phyloP scores from a whole-genome alignment of 2,329 filamentous ascomycete genomes.

The Neofusicoccum parvum region DNA sequence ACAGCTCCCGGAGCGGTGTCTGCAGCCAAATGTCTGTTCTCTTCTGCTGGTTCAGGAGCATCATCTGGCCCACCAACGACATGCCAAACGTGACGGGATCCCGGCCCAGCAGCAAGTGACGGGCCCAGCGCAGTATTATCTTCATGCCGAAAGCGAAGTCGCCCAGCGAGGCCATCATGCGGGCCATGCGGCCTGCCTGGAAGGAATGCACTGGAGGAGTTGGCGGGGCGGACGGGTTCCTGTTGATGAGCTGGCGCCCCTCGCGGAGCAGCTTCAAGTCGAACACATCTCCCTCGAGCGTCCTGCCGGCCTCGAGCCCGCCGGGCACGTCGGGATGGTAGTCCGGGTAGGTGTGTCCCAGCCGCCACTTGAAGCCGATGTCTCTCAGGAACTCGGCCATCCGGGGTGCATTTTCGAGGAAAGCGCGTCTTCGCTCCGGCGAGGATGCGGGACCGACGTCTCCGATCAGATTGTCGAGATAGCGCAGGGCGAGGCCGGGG shows the following conservation, averaged over 20 bases:
- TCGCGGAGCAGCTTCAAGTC: slow-evolving; percentile 31
- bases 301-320: slow-evolving; percentile 24
- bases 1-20: slow-evolving; percentile 22
- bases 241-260: slow-evolving; percentile 23
- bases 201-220: neutral
- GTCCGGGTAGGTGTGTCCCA: slow-evolving; percentile 33
- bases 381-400: slow-evolving; percentile 36
- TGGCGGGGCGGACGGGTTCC: slow-evolving; percentile 1
- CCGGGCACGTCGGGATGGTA: slow-evolving; percentile 34
- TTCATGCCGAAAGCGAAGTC: neutral
- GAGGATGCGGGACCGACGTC: slow-evolving; percentile 30
- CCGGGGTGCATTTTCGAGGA: slow-evolving; percentile 33
- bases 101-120: neutral
- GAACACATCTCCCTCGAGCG: slow-evolving; percentile 33
- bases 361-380: slow-evolving; percentile 32
- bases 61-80: slow-evolving; percentile 25
- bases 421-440: slow-evolving; percentile 30
- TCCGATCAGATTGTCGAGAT: neutral
- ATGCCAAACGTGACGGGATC: slow-evolving; percentile 26
- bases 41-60: slow-evolving; percentile 22
- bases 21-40: slow-evolving; percentile 21
- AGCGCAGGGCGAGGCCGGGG: neutral
- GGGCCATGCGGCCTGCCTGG: neutral
- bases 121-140: neutral
- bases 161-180: neutral